Conservation (phyloP, 768 basidiomycete genomes). For the Termitomyces sp. region DNA sequence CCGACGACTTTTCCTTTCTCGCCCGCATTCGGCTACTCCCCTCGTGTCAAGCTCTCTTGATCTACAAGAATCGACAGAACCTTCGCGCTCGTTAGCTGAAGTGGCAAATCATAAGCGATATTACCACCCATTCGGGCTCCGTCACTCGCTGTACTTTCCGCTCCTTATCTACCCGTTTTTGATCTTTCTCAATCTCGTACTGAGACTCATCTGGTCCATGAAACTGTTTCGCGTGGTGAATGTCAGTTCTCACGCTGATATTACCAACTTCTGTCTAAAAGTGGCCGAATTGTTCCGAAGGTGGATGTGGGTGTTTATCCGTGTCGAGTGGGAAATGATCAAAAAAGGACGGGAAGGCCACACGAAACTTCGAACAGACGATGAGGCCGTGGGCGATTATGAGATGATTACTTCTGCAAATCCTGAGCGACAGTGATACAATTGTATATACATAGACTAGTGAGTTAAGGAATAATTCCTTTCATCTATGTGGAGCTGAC, state of each 20-base stretch:
- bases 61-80: constrained; percentile 1
- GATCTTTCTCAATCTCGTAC: constrained; percentile 75
- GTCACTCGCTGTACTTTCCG: constrained; percentile 70
- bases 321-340: constrained; percentile 94
- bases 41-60: constrained; percentile 14
- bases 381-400: constrained; percentile 28
- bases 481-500: not conserved
- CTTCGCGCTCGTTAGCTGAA: constrained; percentile 4
- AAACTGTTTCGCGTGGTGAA: constrained; percentile 87
- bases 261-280: constrained; percentile 86
- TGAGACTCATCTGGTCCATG: constrained; percentile 92
- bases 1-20: constrained; percentile 40
- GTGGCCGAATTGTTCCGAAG: constrained; percentile 82
- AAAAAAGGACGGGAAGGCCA: constrained; percentile 38
- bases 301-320: constrained; percentile 98
- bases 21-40: constrained; percentile 34
- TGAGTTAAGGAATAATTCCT: not conserved
- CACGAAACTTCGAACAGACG: constrained; percentile 21
- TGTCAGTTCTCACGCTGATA: constrained; percentile 68
- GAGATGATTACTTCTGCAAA: constrained; percentile 33
- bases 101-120: constrained; percentile 15
- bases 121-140: constrained; percentile 65
- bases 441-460: constrained; percentile 6
- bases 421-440: constrained; percentile 13
- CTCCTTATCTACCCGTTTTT: constrained; percentile 80